Evolutionary conservation across 2,329 filamentous ascomycete genomes (phyloP).

Genomic region (Seiridium unicorne): DNA sequence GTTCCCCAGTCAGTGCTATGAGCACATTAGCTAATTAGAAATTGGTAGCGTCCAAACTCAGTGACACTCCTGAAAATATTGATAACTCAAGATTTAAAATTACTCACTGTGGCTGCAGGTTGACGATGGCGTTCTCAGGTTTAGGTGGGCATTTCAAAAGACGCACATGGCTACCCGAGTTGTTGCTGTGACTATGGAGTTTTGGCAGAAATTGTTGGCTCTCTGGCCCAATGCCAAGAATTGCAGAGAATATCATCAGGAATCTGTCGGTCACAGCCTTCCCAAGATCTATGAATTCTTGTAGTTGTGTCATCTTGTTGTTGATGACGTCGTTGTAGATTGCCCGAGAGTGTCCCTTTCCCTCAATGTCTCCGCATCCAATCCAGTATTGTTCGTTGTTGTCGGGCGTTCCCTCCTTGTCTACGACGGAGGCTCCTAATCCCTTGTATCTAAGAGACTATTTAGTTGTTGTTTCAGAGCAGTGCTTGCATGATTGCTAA

Average conservation of each 20-base stretch:
- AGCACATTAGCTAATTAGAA: neutral
- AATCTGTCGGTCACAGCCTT: slow-evolving; percentile 11
- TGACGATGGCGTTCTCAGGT: slow-evolving; percentile 7
- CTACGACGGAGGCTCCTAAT: slow-evolving; percentile 12
- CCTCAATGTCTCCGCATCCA: slow-evolving; percentile 13
- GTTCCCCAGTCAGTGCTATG: slow-evolving; percentile 14
- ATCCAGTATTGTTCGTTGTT: slow-evolving; percentile 15
- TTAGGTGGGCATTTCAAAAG: slow-evolving; percentile 12
- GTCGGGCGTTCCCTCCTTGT: slow-evolving; percentile 11
- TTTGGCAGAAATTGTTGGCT: slow-evolving; percentile 9
- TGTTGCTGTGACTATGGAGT: slow-evolving; percentile 14
- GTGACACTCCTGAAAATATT: too few species aligned
- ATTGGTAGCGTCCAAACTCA: too few species aligned
- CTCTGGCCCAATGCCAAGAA: slow-evolving; percentile 11
- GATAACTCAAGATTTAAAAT: neutral
- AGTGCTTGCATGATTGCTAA: neutral
- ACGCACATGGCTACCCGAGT: slow-evolving; percentile 14
- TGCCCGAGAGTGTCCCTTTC: slow-evolving; percentile 10
- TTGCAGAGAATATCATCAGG: slow-evolving; percentile 6
- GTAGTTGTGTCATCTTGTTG: slow-evolving; percentile 6
- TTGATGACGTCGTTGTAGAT: slow-evolving; percentile 14
- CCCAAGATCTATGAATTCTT: slow-evolving; percentile 14
- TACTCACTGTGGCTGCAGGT: slow-evolving; percentile 12
- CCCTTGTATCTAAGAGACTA: slow-evolving; percentile 9
- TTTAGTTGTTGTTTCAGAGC: neutral